These are phyloP conservation scores for Prosopis cineraria DNA, from an alignment of 306 rosid genomes.

Conservation along the genomic window DNA sequence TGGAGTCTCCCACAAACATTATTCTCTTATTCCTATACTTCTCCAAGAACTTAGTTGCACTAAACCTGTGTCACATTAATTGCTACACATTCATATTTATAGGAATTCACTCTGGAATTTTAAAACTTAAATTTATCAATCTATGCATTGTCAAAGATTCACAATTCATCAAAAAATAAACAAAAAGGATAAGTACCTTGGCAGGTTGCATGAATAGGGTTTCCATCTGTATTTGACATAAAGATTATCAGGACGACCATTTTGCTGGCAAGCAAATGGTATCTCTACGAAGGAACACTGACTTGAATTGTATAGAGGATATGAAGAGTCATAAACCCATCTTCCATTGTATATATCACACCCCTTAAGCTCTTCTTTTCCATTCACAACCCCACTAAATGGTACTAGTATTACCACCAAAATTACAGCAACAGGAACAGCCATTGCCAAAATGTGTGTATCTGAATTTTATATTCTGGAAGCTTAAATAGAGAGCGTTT, in stretches of 20 bases:
- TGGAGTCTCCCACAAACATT: conserved; percentile 46
- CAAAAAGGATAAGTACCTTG: conserved; percentile 33
- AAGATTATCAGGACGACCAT: conserved; percentile 39
- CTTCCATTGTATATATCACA: conserved; percentile 41
- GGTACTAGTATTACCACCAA: background rate
- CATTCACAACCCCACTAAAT: background rate
- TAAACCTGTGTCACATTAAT: conserved; percentile 28
- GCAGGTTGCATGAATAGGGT: conserved; percentile 39
- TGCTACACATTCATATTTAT: background rate
- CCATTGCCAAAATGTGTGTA: background rate
- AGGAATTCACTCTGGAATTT: background rate
- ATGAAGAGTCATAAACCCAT: conserved; percentile 50
- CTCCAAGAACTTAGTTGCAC: conserved; percentile 27
- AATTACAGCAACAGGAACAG: background rate
- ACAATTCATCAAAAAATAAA: background rate
- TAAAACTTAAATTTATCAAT: background rate
- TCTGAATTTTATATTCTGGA: background rate
- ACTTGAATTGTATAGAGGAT: conserved; percentile 43
- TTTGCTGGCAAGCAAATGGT: conserved; percentile 32
- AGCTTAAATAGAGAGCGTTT: background rate
- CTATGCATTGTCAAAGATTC: background rate
- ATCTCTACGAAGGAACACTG: conserved; percentile 31
- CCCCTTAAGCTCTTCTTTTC: background rate
- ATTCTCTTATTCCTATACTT: conserved; percentile 31
- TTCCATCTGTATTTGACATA: conserved; percentile 50